Percentiles rank a stretch among this genome's conserved stretches.
phyloP scores from a whole-genome alignment of 2,329 filamentous ascomycete species.

The Claviceps quebecensis region DNA sequence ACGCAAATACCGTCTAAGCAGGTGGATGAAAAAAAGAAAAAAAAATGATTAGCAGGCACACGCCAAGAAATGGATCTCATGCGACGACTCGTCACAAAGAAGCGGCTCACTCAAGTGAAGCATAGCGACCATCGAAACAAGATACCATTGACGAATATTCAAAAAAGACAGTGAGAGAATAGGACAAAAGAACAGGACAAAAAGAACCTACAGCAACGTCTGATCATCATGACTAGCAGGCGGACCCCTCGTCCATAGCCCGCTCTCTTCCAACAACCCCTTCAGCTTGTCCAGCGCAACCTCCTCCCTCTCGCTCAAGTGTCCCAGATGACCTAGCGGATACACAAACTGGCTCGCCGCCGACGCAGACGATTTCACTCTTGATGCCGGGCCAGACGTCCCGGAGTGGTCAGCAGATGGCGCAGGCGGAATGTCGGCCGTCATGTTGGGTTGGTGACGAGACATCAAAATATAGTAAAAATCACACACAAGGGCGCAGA shows the following conservation, averaged over 20 bases:
- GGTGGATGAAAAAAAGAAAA: not conserved
- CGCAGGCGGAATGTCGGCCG: slow-evolving; percentile 11
- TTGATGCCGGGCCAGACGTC: slow-evolving; percentile 10
- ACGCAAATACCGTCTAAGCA: slow-evolving; percentile 65
- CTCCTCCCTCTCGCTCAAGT: slow-evolving; percentile 57
- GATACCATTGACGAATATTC: not conserved
- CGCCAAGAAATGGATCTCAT: too few species aligned
- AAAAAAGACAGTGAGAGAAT: not conserved
- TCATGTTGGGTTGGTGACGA: slow-evolving; percentile 9
- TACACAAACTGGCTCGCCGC: slow-evolving; percentile 35
- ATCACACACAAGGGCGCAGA: not conserved
- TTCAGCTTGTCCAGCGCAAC: slow-evolving; percentile 60
- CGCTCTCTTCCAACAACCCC: slow-evolving; percentile 46
- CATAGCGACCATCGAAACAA: too few species aligned
- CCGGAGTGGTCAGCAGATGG: slow-evolving; percentile 7
- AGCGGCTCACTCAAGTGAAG: too few species aligned
- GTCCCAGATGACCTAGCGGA: slow-evolving; percentile 66
- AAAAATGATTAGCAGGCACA: slow-evolving; percentile 1
- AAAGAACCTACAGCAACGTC: slow-evolving; percentile 48
- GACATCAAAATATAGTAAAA: too few species aligned
- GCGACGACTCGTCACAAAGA: too few species aligned
- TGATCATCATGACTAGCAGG: slow-evolving; percentile 57
- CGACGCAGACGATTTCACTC: slow-evolving; percentile 17
- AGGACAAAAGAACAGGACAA: not conserved
- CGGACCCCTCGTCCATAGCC: slow-evolving; percentile 44